A percentile compares a stretch with the other conserved stretches of the same genome.
Evolutionary conservation across 108 stramenopile genomes (phyloP).

Genomic region (Cyclotella baltica): DNA sequence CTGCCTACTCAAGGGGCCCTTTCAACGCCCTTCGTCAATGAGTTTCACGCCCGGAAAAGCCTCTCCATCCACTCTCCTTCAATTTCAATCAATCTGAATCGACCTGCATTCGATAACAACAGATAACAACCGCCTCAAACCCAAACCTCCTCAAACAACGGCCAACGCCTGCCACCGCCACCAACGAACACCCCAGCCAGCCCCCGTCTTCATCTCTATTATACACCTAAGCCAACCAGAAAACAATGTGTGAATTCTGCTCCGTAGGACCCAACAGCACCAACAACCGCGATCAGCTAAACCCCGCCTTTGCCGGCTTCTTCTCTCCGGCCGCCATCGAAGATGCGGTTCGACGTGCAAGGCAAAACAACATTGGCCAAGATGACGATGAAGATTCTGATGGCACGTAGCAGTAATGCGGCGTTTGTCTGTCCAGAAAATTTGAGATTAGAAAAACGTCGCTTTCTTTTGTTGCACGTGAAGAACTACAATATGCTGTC

Average conservation of each 20-base stretch:
- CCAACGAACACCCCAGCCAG: background rate
- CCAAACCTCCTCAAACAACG: no score
- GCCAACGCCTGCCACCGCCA: background rate
- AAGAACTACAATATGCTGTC: conserved; percentile 2
- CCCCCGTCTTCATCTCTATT: background rate
- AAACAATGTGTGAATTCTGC: conserved; percentile 85
- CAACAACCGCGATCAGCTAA: conserved; percentile 49
- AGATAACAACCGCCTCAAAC: no score
- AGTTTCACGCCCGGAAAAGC: no score
- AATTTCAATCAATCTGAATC: no score
- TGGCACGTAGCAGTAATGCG: conserved; percentile 72
- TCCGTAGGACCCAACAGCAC: conserved; percentile 45
- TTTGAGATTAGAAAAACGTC: no score
- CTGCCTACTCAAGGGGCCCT: no score
- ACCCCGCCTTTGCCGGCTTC: conserved; percentile 72
- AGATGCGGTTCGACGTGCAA: conserved; percentile 60
- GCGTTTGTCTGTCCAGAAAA: background rate
- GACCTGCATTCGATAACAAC: no score
- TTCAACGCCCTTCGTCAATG: no score
- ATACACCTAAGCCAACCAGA: background rate
- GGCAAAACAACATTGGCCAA: conserved; percentile 15
- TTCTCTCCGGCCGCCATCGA: conserved; percentile 82
- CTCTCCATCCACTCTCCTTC: no score
- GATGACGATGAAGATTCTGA: conserved; percentile 56
- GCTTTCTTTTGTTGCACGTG: no score